phyloP scores from a whole-genome alignment of 1,284 basidiomycete species.

The Tetrapyrgos nigripes region DNA sequence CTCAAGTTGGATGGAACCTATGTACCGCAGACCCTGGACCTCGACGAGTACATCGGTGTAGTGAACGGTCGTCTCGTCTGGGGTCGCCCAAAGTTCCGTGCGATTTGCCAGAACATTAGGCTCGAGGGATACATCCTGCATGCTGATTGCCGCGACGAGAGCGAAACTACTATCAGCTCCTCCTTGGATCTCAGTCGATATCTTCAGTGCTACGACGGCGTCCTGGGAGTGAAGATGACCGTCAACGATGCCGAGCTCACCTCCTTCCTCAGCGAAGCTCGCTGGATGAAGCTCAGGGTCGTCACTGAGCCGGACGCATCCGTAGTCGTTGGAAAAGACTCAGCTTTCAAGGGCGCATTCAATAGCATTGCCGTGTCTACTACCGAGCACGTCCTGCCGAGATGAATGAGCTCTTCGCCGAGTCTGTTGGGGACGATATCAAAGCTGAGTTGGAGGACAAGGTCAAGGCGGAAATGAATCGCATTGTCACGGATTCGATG shows the following conservation, averaged over 20 bases:
- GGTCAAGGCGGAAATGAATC: background rate
- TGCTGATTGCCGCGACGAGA: too few relatives aligned
- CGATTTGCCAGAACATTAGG: background rate
- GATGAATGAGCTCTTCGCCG: background rate
- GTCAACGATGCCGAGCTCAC: background rate
- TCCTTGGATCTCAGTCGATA: conserved; percentile 15
- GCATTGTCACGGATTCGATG: background rate
- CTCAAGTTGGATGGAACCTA: background rate
- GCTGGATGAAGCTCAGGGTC: conserved; percentile 11
- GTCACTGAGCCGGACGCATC: conserved; percentile 3
- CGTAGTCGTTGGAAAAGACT: background rate
- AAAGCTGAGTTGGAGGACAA: background rate
- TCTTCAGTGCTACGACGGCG: conserved; percentile 4
- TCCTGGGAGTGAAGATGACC: background rate
- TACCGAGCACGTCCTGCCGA: background rate
- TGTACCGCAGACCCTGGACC: background rate
- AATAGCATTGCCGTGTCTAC: background rate
- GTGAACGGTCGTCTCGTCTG: conserved; percentile 7
- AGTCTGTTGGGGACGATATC: background rate
- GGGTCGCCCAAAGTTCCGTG: conserved; percentile 4
- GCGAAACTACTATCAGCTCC: background rate
- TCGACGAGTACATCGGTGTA: conserved; percentile 4
- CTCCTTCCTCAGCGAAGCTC: conserved; percentile 2
- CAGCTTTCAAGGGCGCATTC: background rate
- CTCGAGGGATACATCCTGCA: background rate